Base-by-base conservation (phyloP, 306 rosid species). In the Fagus sylvatica region DNA sequence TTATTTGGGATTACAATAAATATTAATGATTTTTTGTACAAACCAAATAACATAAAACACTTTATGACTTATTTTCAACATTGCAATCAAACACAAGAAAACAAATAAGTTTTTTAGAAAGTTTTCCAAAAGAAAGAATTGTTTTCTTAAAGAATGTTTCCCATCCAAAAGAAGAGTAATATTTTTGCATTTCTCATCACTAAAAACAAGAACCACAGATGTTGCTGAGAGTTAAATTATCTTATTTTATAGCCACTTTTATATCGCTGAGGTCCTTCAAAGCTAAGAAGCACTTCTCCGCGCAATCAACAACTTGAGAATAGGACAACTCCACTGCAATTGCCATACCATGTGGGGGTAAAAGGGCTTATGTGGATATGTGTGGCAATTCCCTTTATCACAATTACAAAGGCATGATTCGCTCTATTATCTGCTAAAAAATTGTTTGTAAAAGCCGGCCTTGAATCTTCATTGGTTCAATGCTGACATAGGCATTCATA, bases 401-500 rank as follows among this genome's bases (percentile, higher is more conserved):
- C 6, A 16, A 37, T 0, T 1, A 34, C 15, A 65, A 65, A 65
- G 16, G 28, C 19, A 13, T 28, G 33, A 5, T 57, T 57, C 34
- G 7, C 34, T 36, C 65, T 37, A 17, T 65, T n/a, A n/a, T n/a
- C n/a, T n/a, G n/a, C n/a, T n/a, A n/a, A n/a, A n/a, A n/a, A n/a
- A n/a, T n/a, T n/a, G n/a, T n/a, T n/a, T n/a, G n/a, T n/a, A n/a
- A n/a, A n/a, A n/a, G n/a, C n/a, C n/a, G n/a, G n/a, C n/a, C n/a
- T n/a, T n/a, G n/a, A n/a, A n/a, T n/a, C n/a, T n/a, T n/a, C n/a
- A n/a, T n/a, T 39, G 30, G 71, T 65, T 57, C 15, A 65, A 65
- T 65, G 71, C 71, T 65, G 48, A 65, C 71, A 65, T 65, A 6
- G 28, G 32, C 28, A 54, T n/a, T n/a, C n/a, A n/a, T n/a, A 46